Evolutionary conservation across 768 basidiomycete species (phyloP), one percentile per base, ranked within the genome.

Genomic region (Tulasnella calospora): DNA sequence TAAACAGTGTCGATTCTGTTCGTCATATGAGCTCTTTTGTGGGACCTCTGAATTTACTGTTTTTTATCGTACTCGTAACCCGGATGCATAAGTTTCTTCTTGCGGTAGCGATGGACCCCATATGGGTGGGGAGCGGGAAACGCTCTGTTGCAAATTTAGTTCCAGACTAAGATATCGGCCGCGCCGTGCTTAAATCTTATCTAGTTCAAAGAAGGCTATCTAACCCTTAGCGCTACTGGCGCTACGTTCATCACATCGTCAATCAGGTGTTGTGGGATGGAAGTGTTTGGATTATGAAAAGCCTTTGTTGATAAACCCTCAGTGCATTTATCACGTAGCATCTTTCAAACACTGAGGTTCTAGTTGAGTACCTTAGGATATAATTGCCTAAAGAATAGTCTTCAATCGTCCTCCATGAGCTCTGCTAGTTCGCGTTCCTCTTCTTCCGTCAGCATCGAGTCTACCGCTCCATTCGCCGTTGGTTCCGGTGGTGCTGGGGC

Each of bases 401-500:
- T 72, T 76, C 69, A 77, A 23, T 80, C 80, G 21, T 79, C 83
- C 19, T 83, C 87, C 88, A 92, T 88, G 47, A 98, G 84, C 82
- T 95, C 95, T 47, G 91, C 95, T 30, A 98, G 86, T 83, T 98
- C 95, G 30, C 89, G 87, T 82, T 96, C 95, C 84, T 98, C 96
- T 74, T 97, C 96, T 82, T 92, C 94, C 13, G 95, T 92, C 84
- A 96, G 82, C 75, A 86, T 83, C 40, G 82, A 80, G 61, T 80
- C 61, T 88, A 82, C 44, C 82, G 81, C 57, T 81, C 81, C 57
- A 2, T 71, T 71, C 46, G 83, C 82, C 19, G 82, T 73, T 17
- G 82, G 81, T 77, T 83, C 81, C 13, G 85, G 83, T 71, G 83
- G 82, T 44, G 82, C 83, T 71, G 83, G 82, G 46, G 82, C 83